Percentiles rank a stretch among this genome's conserved stretches.
Conservation (phyloP, 2,329 filamentous ascomycete species). For the Pseudopyricularia cyperi region DNA sequence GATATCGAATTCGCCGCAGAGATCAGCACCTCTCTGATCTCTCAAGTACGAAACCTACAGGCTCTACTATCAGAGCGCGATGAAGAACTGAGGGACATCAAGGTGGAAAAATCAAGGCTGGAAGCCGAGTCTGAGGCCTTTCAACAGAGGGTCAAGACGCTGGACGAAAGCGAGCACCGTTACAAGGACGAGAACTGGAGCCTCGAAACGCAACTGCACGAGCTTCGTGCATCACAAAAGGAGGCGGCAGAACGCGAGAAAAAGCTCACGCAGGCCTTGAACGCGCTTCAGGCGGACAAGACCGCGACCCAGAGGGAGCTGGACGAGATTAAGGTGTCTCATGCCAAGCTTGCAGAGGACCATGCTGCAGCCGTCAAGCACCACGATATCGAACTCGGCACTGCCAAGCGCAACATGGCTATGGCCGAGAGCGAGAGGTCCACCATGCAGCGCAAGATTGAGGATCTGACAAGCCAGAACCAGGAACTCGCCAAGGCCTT, state of each 20-base stretch:
- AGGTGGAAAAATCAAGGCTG: slow-evolving; percentile 62
- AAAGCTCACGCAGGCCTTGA: slow-evolving; percentile 62
- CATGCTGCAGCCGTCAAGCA: slow-evolving; percentile 64
- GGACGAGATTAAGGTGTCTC: slow-evolving; percentile 72
- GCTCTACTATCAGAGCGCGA: slow-evolving; percentile 76
- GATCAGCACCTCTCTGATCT: slow-evolving; percentile 85
- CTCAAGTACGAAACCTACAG: slow-evolving; percentile 88
- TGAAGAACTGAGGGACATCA: slow-evolving; percentile 64
- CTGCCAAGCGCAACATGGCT: slow-evolving; percentile 66
- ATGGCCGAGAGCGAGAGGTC: slow-evolving; percentile 67
- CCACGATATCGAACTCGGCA: slow-evolving; percentile 78
- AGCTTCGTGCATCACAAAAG: slow-evolving; percentile 59
- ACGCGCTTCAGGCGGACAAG: slow-evolving; percentile 60
- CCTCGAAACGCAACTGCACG: slow-evolving; percentile 82
- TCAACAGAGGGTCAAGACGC: slow-evolving; percentile 62
- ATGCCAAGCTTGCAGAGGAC: slow-evolving; percentile 72
- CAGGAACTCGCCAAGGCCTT: slow-evolving; percentile 80
- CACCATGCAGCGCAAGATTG: slow-evolving; percentile 71
- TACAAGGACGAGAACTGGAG: slow-evolving; percentile 99
- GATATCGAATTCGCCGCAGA: slow-evolving; percentile 98
- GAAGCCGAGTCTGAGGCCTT: slow-evolving; percentile 74
- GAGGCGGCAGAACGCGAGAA: slow-evolving; percentile 74
- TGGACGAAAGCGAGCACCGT: slow-evolving; percentile 88
- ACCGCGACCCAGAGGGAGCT: slow-evolving; percentile 68
- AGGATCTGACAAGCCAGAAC: slow-evolving; percentile 80